Base-by-base conservation (phyloP, 805 yeast species). In the Zygotorulaspora florentina region DNA sequence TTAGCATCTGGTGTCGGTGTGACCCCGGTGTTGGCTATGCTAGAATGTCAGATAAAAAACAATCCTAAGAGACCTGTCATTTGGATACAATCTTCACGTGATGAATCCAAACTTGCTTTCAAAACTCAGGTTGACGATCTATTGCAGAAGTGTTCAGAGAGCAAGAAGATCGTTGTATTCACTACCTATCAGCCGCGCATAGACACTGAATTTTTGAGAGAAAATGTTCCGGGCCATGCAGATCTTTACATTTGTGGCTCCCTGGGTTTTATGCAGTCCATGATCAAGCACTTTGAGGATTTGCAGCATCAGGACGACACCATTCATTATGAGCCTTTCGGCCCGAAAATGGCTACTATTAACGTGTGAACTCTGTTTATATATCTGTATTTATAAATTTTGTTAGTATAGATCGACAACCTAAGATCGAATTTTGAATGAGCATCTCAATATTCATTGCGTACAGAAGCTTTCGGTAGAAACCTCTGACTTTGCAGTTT, bases 1-100 rank as follows among this genome's bases (percentile, higher is more conserved):
- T 64, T 80, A 44, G 71, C 79, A 16, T 85, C 81, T 39, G 89
- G 88, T 43, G 79, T 80, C 45, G 88, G 87, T 50, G 76, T 79
- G 41, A 83, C 88, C 5, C 88, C 89, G 28, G 46, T 79, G 27
- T 54, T 83, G 28, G 69, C 86, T 6, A 74, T 81, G 58, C 58
- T 73, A 15, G 77, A 77, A 55, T 43, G 45, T 20, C 67, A 63
- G 48, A 51, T 57, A 11, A 27, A 31, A n/a, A 42, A 36, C 1
- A 63, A 62, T 36, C 55, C 64, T 26, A 35, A 52, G 11, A 62
- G 66, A 51, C 67, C 66, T 36, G 47, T 63, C 13, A 46, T 47
- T 37, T 62, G 67, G 67, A 59, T 63, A 27, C 66, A 63, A 49
- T 55, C 67, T 13, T 50, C 66, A 5, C 51, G 41, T 29, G 55